These are phyloP conservation scores for Neofusicoccum umdonicola DNA, from an alignment of 2,329 filamentous ascomycete species.

Conservation along the genomic window DNA sequence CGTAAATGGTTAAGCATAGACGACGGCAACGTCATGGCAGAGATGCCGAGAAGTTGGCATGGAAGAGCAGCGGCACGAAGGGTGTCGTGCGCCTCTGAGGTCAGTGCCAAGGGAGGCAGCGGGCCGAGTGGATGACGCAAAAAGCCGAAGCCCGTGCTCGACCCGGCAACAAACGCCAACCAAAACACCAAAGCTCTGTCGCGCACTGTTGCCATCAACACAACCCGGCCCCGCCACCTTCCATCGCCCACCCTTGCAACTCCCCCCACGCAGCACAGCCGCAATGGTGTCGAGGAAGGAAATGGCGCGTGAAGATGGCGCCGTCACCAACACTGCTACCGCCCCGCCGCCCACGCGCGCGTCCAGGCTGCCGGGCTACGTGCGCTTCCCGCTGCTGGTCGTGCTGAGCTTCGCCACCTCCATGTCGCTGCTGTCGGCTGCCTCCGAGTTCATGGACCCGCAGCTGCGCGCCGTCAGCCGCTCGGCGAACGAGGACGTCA, in stretches of 20 bases:
- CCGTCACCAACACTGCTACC: constrained; percentile 22
- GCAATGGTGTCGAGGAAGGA: constrained; percentile 1
- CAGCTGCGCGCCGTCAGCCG: constrained; percentile 69
- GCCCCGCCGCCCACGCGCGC: constrained; percentile 24
- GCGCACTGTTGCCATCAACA: constrained; percentile 9
- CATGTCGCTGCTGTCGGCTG: constrained; percentile 61
- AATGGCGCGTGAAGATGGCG: constrained; percentile 13
- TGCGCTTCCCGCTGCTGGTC: constrained; percentile 46
- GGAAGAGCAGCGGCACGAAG: too few relatives aligned
- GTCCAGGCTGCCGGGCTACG: constrained; percentile 32
- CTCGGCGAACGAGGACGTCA: constrained; percentile 59
- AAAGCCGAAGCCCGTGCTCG: not conserved
- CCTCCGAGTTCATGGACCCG: constrained; percentile 58
- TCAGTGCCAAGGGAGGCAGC: not conserved
- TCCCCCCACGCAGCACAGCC: not conserved
- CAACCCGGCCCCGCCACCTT: not conserved
- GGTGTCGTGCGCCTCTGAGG: not conserved
- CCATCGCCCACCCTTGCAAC: constrained; percentile 7
- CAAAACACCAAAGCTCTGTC: constrained; percentile 14
- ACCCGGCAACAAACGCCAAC: constrained; percentile 1
- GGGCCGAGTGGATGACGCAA: not conserved
- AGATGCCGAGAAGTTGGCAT: not conserved
- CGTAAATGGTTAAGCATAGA: too few relatives aligned
- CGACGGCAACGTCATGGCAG: not conserved
- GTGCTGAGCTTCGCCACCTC: constrained; percentile 60